phyloP scores from a whole-genome alignment of 1,284 basidiomycete species.

The Sporisorium scitamineum region DNA sequence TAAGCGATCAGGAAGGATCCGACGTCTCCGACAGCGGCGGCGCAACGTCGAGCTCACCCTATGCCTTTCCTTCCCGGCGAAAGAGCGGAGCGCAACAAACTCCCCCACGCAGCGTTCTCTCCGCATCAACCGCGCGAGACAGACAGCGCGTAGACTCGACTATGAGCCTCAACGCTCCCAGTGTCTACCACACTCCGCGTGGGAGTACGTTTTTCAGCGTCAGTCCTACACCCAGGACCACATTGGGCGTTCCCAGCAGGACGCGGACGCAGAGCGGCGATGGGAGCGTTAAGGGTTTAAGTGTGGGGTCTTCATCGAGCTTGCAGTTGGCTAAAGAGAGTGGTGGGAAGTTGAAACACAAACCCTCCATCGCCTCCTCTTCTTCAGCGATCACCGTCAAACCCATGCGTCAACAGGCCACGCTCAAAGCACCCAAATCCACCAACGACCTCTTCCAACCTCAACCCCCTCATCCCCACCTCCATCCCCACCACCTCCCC shows the following conservation, averaged over 20 bases:
- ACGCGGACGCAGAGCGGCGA: background rate
- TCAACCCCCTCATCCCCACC: background rate
- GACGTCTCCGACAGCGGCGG: background rate
- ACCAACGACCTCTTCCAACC: slow-evolving; percentile 40
- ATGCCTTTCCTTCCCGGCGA: slow-evolving; percentile 12
- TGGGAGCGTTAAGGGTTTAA: slow-evolving; percentile 1
- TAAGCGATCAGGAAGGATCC: slow-evolving; percentile 16
- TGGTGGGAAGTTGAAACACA: slow-evolving; percentile 8
- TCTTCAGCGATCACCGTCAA: slow-evolving; percentile 10
- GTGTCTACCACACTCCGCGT: slow-evolving; percentile 57
- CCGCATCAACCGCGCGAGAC: background rate
- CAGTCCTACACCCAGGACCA: slow-evolving; percentile 31
- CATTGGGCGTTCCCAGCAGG: slow-evolving; percentile 1
- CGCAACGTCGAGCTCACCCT: too few relatives aligned
- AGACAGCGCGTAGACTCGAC: slow-evolving; percentile 43
- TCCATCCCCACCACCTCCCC: background rate
- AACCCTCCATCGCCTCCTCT: slow-evolving; percentile 20
- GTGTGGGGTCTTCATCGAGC: background rate
- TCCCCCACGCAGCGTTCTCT: background rate
- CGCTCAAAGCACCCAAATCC: slow-evolving; percentile 33
- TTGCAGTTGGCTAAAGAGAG: background rate
- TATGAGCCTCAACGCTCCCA: slow-evolving; percentile 35
- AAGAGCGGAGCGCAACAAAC: background rate
- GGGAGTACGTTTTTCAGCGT: slow-evolving; percentile 52
- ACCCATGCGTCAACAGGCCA: background rate